Evolutionary conservation across 208 protist genomes (phyloP).

Genomic region (Acanthamoeba sp.): DNA sequence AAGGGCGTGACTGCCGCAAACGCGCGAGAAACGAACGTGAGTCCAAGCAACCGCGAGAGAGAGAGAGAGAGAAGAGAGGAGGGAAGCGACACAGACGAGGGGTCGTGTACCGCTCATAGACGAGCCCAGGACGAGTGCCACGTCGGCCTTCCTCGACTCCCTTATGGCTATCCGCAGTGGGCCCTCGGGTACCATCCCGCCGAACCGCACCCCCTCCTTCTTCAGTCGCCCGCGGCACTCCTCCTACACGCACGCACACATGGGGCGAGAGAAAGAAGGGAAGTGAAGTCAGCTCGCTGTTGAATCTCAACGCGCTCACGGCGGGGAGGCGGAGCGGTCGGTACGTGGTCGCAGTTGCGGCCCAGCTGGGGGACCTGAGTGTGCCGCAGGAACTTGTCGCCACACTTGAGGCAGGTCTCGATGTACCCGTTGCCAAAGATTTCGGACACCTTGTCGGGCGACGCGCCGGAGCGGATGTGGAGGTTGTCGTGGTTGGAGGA

Average conservation of each 20-base stretch:
- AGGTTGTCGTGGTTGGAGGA: conserved; percentile 44
- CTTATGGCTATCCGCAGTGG: background rate
- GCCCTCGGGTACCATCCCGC: background rate
- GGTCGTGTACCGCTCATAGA: background rate
- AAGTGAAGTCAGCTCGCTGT: too few species aligned
- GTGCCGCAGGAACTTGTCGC: conserved; percentile 20
- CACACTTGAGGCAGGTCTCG: conserved; percentile 11
- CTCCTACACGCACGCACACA: too few species aligned
- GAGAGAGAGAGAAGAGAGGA: too few species aligned
- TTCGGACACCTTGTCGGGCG: conserved; percentile 1
- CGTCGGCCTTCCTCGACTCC: conserved; percentile 4
- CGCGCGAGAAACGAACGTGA: too few species aligned
- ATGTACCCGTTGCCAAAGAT: conserved; percentile 46
- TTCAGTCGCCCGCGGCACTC: background rate
- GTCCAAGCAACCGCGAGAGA: too few species aligned
- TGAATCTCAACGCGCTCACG: too few species aligned
- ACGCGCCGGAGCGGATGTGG: conserved; percentile 27
- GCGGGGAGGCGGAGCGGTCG: too few species aligned
- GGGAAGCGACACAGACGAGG: too few species aligned
- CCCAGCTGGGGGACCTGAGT: conserved; percentile 15
- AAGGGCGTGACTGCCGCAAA: background rate
- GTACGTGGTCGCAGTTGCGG: conserved; percentile 23
- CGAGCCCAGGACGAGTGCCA: conserved; percentile 3
- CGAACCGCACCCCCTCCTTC: conserved; percentile 40
- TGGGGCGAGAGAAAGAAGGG: too few species aligned